These are phyloP conservation scores for Penicillium paradoxum DNA, from an alignment of 495 filamentous ascomycete genomes.

Conservation along the genomic window DNA sequence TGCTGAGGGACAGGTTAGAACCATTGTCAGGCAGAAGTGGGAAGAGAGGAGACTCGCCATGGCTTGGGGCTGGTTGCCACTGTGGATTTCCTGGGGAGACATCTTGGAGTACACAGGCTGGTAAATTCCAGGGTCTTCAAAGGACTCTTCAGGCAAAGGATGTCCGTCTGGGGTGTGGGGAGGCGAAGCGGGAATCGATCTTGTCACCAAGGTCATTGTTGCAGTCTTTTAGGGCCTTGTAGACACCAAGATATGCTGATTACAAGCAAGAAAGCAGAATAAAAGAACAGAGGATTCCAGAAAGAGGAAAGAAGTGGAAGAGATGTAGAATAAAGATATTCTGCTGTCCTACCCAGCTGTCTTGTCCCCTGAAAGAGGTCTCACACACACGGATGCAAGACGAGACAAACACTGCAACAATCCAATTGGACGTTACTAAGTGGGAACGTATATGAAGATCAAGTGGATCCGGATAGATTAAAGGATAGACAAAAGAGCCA, in stretches of 20 bases:
- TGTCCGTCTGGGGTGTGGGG: constrained; percentile 23
- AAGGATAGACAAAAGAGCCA: constrained; percentile 1
- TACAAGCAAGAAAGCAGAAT: constrained; percentile 10
- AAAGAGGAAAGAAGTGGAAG: constrained; percentile 24
- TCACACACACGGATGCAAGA: constrained; percentile 12
- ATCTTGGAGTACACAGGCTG: constrained; percentile 11
- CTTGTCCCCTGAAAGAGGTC: constrained; percentile 15
- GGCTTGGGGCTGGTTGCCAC: background rate
- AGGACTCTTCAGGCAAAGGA: constrained; percentile 10
- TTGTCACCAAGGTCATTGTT: constrained; percentile 8
- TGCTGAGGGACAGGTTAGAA: constrained; percentile 5
- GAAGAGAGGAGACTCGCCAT: constrained; percentile 5
- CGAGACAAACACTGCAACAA: constrained; percentile 16
- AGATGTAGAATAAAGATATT: constrained; percentile 12
- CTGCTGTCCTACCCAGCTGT: constrained; percentile 13
- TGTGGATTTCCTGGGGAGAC: background rate
- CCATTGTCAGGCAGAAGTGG: background rate
- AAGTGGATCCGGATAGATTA: background rate
- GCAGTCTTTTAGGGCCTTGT: background rate
- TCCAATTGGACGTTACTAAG: constrained; percentile 1
- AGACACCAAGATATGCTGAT: constrained; percentile 1
- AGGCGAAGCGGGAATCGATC: constrained; percentile 24
- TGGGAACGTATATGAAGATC: background rate
- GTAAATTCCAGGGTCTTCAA: constrained; percentile 11
- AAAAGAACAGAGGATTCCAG: constrained; percentile 9